These are phyloP conservation scores for Tubosaeta sp. DNA, from an alignment of 768 basidiomycete species.

Conservation along the genomic window DNA sequence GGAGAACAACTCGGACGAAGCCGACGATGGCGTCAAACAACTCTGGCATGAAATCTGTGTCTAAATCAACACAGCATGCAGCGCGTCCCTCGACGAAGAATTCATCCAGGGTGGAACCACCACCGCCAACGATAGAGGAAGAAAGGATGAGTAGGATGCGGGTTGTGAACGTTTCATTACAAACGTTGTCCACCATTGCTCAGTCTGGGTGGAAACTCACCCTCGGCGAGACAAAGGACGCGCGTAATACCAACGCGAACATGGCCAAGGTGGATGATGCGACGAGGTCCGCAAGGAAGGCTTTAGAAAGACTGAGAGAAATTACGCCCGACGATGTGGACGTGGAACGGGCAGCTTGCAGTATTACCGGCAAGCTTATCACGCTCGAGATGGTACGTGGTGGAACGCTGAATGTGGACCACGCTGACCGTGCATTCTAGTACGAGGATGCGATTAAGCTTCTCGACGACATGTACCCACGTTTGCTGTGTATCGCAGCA, in stretches of 20 bases:
- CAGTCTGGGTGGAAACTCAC: constrained; percentile 60
- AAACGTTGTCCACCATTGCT: constrained; percentile 46
- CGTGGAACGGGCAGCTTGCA: constrained; percentile 69
- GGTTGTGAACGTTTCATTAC: constrained; percentile 58
- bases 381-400: constrained; percentile 64
- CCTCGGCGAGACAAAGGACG: constrained; percentile 23
- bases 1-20: constrained; percentile 15
- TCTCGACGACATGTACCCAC: constrained; percentile 44
- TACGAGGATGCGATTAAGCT: constrained; percentile 46
- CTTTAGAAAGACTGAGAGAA: constrained; percentile 45
- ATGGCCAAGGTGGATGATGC: constrained; percentile 35
- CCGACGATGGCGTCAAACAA: neutral
- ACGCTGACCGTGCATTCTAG: constrained; percentile 32
- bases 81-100: constrained; percentile 27
- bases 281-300: constrained; percentile 34
- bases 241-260: constrained; percentile 17
- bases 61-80: constrained; percentile 27
- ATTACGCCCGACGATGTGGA: constrained; percentile 49
- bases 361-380: constrained; percentile 63
- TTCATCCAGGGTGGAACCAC: constrained; percentile 2
- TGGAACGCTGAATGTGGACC: neutral
- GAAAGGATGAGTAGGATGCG: constrained; percentile 51
- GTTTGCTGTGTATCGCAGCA: constrained; percentile 28
- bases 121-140: constrained; percentile 29
- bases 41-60: constrained; percentile 17